These are phyloP conservation scores for Dryas octopetala DNA, from an alignment of 306 rosid species.

Conservation along the genomic window DNA sequence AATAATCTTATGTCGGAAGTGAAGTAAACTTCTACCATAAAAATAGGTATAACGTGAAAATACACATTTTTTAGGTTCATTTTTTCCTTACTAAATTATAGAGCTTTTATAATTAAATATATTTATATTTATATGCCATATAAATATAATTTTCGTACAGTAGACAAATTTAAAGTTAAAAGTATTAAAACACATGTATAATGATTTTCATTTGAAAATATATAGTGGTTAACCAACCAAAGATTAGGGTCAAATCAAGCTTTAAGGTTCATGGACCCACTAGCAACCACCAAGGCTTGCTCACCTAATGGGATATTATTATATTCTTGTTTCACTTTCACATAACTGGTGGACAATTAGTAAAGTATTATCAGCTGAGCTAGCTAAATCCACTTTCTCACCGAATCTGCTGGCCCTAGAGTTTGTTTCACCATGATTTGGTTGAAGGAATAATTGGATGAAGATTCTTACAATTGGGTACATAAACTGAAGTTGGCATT, in stretches of 20 bases:
- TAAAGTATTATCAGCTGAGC: background rate
- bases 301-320: constrained; percentile 12
- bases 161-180: too few relatives aligned
- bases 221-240: constrained; percentile 24
- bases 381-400: background rate
- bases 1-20: background rate
- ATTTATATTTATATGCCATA: too few relatives aligned
- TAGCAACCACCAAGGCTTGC: constrained; percentile 6
- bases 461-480: background rate
- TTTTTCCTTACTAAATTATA: too few relatives aligned
- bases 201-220: constrained; percentile 7
- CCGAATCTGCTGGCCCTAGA: background rate
- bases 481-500: background rate
- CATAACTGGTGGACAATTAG: background rate
- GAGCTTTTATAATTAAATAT: too few relatives aligned
- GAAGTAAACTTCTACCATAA: too few relatives aligned
- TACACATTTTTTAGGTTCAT: too few relatives aligned
- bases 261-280: constrained; percentile 5
- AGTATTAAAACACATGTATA: background rate
- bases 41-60: too few relatives aligned
- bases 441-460: background rate
- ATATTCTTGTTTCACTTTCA: background rate
- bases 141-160: too few relatives aligned
- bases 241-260: background rate
- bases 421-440: background rate